Evolutionary conservation across 225 moss, liverwort and hornwort genomes (phyloP), one percentile per base, ranked within the genome.

Genomic region (Thuidium tamariscinum): DNA sequence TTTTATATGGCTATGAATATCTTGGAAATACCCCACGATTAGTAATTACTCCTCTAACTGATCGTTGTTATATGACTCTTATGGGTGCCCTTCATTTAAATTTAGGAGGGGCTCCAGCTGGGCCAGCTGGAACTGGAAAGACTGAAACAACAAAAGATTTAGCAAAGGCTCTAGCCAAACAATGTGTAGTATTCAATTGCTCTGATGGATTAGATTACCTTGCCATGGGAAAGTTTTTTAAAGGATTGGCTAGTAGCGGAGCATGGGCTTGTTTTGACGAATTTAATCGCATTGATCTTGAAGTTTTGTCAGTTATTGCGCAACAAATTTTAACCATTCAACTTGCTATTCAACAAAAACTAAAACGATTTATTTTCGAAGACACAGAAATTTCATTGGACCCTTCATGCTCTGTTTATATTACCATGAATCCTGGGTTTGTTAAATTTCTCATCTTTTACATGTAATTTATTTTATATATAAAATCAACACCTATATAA

Each of bases 181-280:
- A 97, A 69, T 97, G 97, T 87, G 95, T 97, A 9, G 97, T 97
- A 11, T 97, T 97, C 82, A 97, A 97, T 83, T 97, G 97, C 72
- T 97, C 94, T 2, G 97, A 97, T 89, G 97, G 97, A 30, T 79
- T 97, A 64, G 95, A 97, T 79, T 97, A 97, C 82, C 72, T 97
- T 32, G 95, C 97, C 5, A 97, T 97, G 97, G 95, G 97, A 21
- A 97, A 95, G 66, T 97, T 97, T 85, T 97, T 97, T 76, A 97
- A 97, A 87, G 97, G 97, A 14, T 83, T 97, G 16, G 97, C 97
- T 36, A 97, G 97, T 83, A 95, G 95, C 87, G 97, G 97, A 85
- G 97, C 97, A 61, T 97, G 95, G 96, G 96, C 96, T 11, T 97
- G 96, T 89, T 97, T 97, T 85, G 96, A 97, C 11, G 96, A 97